Evolutionary conservation across 1,139 yeast species (phyloP), one percentile per base, ranked within the genome.

Genomic region (Geotrichum histeridarum): DNA sequence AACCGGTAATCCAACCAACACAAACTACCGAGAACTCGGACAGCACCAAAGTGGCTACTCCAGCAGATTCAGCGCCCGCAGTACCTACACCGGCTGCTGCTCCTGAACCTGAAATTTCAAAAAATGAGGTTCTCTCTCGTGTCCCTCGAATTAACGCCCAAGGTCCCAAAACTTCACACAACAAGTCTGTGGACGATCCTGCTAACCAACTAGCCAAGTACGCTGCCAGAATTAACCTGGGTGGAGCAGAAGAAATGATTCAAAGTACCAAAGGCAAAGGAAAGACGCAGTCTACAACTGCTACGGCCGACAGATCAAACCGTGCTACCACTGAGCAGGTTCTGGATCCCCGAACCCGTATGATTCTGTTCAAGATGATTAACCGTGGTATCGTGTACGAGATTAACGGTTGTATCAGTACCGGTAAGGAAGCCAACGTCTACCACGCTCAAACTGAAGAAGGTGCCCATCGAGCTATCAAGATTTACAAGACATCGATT

Each of bases 401-500:
- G 62, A 84, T 94, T 64, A 89, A 91, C 64, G 99, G 99, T 7
- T 93, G 99, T 68, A 79, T 94, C 50, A 84, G 95, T 64, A 94
- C 99, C 0, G 99, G 99, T 43, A 94, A 94, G 69, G 99, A 94
- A 69, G 99, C 99, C 30, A 94, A 94, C 67, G 98, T 94, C 2
- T 94, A 94, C 67, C 96, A 91, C 68, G 98, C 96, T 0, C 82
- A 82, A 61, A 84, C 88, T 55, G 94, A 86, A 57, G 79, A 76
- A 37, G 79, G 70, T 12, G 66, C 64, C 60, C 73, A 64, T 54
- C 64, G 80, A 70, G 99, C 99, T 0, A 88, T 94, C 53, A 94
- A 94, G 67, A 91, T 94, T 55, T 94, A 89, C 73, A 94, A 94
- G 71, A 94, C 99, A 0, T 90, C 98, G 0, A 94, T 94, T 61